phyloP scores from a whole-genome alignment of 148 eudicot species.

The Diospyros kaki region DNA sequence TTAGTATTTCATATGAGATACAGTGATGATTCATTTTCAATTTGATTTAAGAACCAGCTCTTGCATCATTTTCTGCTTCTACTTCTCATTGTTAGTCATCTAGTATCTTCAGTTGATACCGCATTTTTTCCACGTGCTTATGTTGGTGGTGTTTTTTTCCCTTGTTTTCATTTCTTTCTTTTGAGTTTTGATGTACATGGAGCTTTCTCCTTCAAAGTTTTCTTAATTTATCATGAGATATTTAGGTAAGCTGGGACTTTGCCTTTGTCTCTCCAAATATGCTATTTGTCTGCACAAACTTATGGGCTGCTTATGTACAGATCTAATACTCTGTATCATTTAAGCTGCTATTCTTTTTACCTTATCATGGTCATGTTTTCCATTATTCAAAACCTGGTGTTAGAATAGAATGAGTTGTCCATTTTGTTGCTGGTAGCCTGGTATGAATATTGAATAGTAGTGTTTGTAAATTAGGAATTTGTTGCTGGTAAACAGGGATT shows the following conservation, averaged over 20 bases:
- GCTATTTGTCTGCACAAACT: neutral
- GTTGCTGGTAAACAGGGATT: too few relatives aligned
- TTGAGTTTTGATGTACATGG: neutral
- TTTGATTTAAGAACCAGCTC: neutral
- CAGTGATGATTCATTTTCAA: neutral
- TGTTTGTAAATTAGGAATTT: too few relatives aligned
- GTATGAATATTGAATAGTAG: too few relatives aligned
- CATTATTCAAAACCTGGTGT: too few relatives aligned
- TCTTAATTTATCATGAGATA: conserved; percentile 1
- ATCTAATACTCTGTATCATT: neutral
- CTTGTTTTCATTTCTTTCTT: too few relatives aligned
- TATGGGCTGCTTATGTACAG: neutral
- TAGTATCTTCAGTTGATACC: neutral
- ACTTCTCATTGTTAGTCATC: neutral
- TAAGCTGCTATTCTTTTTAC: neutral
- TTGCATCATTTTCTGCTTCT: neutral
- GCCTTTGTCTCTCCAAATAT: neutral
- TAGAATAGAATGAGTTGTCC: too few relatives aligned
- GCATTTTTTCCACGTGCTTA: neutral
- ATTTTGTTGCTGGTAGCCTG: too few relatives aligned
- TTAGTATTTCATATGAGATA: neutral
- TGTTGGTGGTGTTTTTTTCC: too few relatives aligned
- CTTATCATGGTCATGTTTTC: neutral
- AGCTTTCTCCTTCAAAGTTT: neutral
- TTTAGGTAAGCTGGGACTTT: neutral